Evolutionary conservation across 225 moss, liverwort and hornwort species (phyloP).

Genomic region (Marchantia paleacea): DNA sequence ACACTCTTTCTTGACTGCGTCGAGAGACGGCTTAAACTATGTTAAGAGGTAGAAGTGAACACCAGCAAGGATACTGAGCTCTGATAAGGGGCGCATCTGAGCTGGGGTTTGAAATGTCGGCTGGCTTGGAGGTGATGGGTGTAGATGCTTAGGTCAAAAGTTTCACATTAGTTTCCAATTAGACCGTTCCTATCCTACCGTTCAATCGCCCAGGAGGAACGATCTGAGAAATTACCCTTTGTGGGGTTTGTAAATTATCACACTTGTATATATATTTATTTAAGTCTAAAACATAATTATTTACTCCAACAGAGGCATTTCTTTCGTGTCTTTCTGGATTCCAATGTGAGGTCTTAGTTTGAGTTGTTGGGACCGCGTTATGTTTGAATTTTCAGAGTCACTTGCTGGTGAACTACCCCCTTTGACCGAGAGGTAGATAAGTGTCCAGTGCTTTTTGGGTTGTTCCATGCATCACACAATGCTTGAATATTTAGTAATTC

Average conservation of each 20-base stretch:
- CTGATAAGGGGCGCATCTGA: neutral
- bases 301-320: too few relatives aligned
- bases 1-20: too few relatives aligned
- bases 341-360: too few relatives aligned
- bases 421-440: too few relatives aligned
- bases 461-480: too few relatives aligned
- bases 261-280: constrained; percentile 5
- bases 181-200: neutral
- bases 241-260: constrained; percentile 21
- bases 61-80: neutral
- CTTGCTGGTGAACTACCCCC: too few relatives aligned
- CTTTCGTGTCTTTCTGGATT: too few relatives aligned
- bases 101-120: neutral
- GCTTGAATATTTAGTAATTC: too few relatives aligned
- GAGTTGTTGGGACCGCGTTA: too few relatives aligned
- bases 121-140: constrained; percentile 4
- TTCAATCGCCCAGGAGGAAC: neutral
- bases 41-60: neutral
- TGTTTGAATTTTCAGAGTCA: too few relatives aligned
- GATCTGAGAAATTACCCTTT: constrained; percentile 1
- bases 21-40: neutral
- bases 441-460: too few relatives aligned
- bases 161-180: neutral
- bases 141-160: neutral
- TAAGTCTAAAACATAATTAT: neutral